Evolutionary conservation across 164 flowering plant species (phyloP).

Genomic region (Tinospora cordifolia): DNA sequence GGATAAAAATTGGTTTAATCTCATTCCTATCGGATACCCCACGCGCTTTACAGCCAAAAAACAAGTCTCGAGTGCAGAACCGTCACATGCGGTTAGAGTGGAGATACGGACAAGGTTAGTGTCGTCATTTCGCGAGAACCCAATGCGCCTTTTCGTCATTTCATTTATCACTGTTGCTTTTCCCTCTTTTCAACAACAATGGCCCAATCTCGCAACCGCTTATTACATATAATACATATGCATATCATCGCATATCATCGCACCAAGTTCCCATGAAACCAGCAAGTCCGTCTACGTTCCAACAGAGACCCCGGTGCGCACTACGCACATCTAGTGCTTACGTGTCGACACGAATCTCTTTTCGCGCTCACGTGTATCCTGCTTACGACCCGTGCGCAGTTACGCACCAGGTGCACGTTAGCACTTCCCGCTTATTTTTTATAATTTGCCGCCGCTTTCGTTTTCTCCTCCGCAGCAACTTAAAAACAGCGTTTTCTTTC

Average conservation of each 20-base stretch:
- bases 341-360: constrained; percentile 16
- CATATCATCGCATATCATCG: too few relatives aligned
- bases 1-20: too few relatives aligned
- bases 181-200: neutral
- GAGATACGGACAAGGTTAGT: neutral
- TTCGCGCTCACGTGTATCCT: constrained; percentile 20
- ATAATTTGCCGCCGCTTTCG: constrained; percentile 17
- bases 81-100: neutral
- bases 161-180: neutral
- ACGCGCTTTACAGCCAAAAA: neutral
- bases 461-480: constrained; percentile 4
- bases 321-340: constrained; percentile 10
- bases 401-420: constrained; percentile 17
- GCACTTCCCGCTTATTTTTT: constrained; percentile 15
- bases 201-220: too few relatives aligned
- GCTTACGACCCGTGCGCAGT: constrained; percentile 15
- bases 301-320: constrained; percentile 1
- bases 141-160: neutral
- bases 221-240: too few relatives aligned
- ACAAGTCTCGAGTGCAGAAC: too few relatives aligned
- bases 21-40: too few relatives aligned
- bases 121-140: neutral
- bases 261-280: neutral
- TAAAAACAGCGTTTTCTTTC: constrained; percentile 2
- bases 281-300: neutral